Percentiles rank a stretch among this genome's conserved stretches.
Evolutionary conservation across 1,284 basidiomycete species (phyloP).

Genomic region (Testicularia cyperi): DNA sequence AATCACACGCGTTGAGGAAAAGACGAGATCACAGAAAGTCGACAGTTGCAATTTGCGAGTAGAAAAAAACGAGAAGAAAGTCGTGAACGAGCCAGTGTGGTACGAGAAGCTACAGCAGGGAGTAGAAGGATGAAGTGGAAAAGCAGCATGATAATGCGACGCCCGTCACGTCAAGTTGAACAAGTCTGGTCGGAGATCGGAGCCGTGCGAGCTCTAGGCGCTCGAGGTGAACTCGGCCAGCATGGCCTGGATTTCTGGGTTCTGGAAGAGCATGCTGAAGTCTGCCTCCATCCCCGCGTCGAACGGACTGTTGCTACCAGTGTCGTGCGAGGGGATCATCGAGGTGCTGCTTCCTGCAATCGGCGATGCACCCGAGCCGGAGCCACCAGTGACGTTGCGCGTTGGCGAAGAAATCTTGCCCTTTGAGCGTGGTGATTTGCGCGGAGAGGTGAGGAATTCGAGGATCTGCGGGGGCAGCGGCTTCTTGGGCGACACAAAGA

Average conservation of each 20-base stretch:
- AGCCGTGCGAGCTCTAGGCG: too few relatives aligned
- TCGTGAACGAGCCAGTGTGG: too few relatives aligned
- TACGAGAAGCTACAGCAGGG: too few relatives aligned
- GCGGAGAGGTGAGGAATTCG: conserved; percentile 9
- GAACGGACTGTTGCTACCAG: too few relatives aligned
- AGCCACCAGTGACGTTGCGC: neutral
- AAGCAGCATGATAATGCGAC: too few relatives aligned
- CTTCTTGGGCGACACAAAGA: conserved; percentile 22
- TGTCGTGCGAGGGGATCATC: conserved; percentile 4
- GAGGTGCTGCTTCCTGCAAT: neutral
- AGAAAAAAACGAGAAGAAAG: too few relatives aligned
- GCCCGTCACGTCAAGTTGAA: too few relatives aligned
- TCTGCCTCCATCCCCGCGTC: conserved; percentile 2
- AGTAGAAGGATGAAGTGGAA: too few relatives aligned
- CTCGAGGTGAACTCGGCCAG: conserved; percentile 34
- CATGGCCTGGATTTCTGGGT: conserved; percentile 35
- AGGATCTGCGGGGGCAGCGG: conserved; percentile 16
- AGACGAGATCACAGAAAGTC: too few relatives aligned
- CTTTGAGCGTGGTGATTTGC: conserved; percentile 6
- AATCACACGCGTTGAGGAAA: too few relatives aligned
- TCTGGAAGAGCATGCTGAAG: conserved; percentile 10
- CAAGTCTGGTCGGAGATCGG: too few relatives aligned
- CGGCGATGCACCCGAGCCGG: neutral
- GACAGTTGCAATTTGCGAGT: too few relatives aligned
- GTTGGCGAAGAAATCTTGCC: neutral